A percentile compares a stretch with the other conserved stretches of the same genome.
Evolutionary conservation across 495 filamentous ascomycete species (phyloP).

Genomic region (Xylaria bambusicola): DNA sequence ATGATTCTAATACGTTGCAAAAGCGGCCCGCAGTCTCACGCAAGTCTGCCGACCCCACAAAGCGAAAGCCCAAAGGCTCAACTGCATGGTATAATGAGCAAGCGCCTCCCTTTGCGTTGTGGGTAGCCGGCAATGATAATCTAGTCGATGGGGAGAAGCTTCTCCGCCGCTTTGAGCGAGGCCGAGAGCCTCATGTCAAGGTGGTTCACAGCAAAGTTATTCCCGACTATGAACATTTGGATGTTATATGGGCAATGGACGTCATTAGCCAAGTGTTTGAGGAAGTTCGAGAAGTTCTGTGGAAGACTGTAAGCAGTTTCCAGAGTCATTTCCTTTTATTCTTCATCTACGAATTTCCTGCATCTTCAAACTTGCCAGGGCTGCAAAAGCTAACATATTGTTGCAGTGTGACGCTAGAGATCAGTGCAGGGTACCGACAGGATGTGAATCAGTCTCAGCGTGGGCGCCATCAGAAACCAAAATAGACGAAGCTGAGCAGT

Average conservation of each 20-base stretch:
- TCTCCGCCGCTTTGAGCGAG: conserved; percentile 70
- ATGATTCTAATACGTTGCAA: conserved; percentile 4
- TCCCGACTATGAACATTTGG: conserved; percentile 90
- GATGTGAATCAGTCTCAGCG: conserved; percentile 55
- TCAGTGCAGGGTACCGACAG: conserved; percentile 62
- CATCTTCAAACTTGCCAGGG: neutral
- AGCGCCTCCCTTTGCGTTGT: conserved; percentile 84
- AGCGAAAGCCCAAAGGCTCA: conserved; percentile 38
- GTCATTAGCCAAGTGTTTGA: conserved; percentile 77
- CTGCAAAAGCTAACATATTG: neutral
- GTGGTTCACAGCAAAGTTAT: conserved; percentile 83
- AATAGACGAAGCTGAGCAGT: conserved; percentile 25
- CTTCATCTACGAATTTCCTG: no score
- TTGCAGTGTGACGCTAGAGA: conserved; percentile 49
- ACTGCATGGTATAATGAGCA: conserved; percentile 80
- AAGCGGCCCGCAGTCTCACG: neutral
- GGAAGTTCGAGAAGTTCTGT: conserved; percentile 81
- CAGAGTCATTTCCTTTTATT: no score
- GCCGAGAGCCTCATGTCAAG: conserved; percentile 77
- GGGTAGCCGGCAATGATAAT: conserved; percentile 79
- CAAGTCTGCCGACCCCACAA: conserved; percentile 21
- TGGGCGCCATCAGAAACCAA: conserved; percentile 31
- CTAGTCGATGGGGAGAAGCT: conserved; percentile 82
- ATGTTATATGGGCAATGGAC: conserved; percentile 97
- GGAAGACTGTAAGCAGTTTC: conserved; percentile 54